phyloP scores from a whole-genome alignment of 371 early-diverging fungal species.

The Mortierella sp. region DNA sequence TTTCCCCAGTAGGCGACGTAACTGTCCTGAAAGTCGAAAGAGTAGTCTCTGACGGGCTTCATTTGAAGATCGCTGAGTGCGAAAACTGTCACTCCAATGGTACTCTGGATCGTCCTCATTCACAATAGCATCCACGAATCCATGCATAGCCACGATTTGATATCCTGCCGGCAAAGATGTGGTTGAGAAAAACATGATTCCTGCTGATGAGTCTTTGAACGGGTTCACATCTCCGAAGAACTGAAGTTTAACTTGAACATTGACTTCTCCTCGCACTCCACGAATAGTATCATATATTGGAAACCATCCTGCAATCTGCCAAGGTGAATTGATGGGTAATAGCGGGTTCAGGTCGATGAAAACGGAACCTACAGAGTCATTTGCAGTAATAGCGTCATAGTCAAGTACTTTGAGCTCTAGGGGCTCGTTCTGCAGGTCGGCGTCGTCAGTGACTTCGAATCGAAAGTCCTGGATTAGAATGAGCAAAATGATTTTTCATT shows the following conservation, averaged over 20 bases:
- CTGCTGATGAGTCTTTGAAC: conserved; percentile 71
- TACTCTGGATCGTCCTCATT: conserved; percentile 83
- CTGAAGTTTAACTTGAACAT: conserved; percentile 74
- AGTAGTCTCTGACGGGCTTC: conserved; percentile 75
- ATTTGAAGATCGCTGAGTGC: conserved; percentile 80
- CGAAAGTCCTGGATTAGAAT: conserved; percentile 58
- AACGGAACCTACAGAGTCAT: conserved; percentile 81
- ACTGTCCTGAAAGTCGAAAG: conserved; percentile 70
- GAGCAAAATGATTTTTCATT: background rate
- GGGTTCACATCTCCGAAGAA: conserved; percentile 82
- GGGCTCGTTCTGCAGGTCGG: conserved; percentile 80
- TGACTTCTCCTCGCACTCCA: conserved; percentile 79
- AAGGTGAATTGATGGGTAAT: conserved; percentile 59
- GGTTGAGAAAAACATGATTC: conserved; percentile 76
- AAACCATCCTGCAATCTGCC: conserved; percentile 81
- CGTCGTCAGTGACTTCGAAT: conserved; percentile 77
- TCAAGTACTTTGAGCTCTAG: conserved; percentile 81
- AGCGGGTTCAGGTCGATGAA: conserved; percentile 81
- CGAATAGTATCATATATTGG: conserved; percentile 77
- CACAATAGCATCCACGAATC: conserved; percentile 73
- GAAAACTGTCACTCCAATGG: conserved; percentile 73
- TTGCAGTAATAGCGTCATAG: conserved; percentile 81
- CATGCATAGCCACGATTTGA: conserved; percentile 63
- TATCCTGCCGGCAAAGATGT: conserved; percentile 62
- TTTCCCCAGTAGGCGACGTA: conserved; percentile 74